Evolutionary conservation across 2,329 filamentous ascomycete species (phyloP).

Genomic region (Arthrinium puccinioides): DNA sequence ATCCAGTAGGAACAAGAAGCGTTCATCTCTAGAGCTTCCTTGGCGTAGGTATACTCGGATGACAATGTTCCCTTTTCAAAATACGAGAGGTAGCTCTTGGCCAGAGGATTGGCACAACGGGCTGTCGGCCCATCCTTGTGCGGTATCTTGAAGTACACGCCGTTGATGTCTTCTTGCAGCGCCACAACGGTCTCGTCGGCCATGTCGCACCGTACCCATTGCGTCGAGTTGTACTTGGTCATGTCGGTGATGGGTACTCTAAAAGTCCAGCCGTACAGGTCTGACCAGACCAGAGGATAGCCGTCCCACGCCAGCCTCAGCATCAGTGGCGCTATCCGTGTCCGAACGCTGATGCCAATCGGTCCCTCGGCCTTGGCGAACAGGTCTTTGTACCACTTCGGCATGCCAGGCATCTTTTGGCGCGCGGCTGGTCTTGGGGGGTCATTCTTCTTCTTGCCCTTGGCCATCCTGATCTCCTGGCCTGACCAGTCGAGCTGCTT

Average conservation of each 20-base stretch:
- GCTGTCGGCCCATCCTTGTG: slow-evolving; percentile 90
- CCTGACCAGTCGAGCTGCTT: slow-evolving; percentile 92
- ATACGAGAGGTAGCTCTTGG: slow-evolving; percentile 83
- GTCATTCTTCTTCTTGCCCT: slow-evolving; percentile 81
- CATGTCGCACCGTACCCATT: slow-evolving; percentile 71
- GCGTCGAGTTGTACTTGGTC: slow-evolving; percentile 59
- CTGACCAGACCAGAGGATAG: slow-evolving; percentile 85
- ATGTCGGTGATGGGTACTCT: slow-evolving; percentile 58
- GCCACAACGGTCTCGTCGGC: slow-evolving; percentile 60
- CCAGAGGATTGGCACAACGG: slow-evolving; percentile 78
- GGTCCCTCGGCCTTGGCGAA: slow-evolving; percentile 61
- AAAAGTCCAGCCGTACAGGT: slow-evolving; percentile 90
- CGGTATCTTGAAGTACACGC: slow-evolving; percentile 84
- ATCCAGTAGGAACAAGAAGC: slow-evolving; percentile 99
- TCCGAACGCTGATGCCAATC: slow-evolving; percentile 78
- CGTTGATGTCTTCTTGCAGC: slow-evolving; percentile 58
- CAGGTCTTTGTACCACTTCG: slow-evolving; percentile 91
- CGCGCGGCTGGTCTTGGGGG: slow-evolving; percentile 68
- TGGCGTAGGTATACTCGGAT: slow-evolving; percentile 84
- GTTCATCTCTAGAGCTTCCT: slow-evolving; percentile 96
- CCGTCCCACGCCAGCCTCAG: slow-evolving; percentile 84
- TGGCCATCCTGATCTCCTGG: slow-evolving; percentile 85
- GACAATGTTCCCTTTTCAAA: slow-evolving; percentile 86
- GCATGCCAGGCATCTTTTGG: slow-evolving; percentile 93
- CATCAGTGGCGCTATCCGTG: slow-evolving; percentile 78